Base-by-base conservation (phyloP, 495 filamentous ascomycete genomes). In the Thermochaetoides thermophila region DNA sequence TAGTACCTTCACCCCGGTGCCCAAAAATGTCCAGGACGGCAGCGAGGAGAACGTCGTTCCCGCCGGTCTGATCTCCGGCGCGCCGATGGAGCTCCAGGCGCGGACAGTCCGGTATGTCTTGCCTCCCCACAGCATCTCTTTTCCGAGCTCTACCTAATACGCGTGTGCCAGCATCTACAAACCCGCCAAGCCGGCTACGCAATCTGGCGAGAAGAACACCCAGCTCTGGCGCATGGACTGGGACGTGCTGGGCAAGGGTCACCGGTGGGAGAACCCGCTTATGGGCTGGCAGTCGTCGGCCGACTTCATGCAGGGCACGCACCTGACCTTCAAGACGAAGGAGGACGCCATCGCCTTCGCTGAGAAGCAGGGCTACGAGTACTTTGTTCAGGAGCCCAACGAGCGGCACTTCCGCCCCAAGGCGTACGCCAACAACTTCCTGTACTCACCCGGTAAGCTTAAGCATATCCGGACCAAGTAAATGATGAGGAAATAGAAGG, bases 201-300 rank as follows among this genome's bases (percentile, higher is more conserved):
- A 99, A 53, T 95, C 86, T 18, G 87, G 87, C 48, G 71, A 69
- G 39, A 84, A 78, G 74, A 76, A 81, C 42, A 57, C 66, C 34
- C 74, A 80, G 45, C 73, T 82, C 43, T 99, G 89, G 89, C 80
- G 81, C 25, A 94, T 99, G 85, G 89, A 99, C 54, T 99, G 89
- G 89, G 89, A 99, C 59, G 69, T 87, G 27, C 60, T 94, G 19
- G 63, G 66, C 42, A 91, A 81, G 60, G 71, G 72, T 28, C 81
- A 96, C 56, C 74, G 89, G 48, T 96, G 89, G 89, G 89, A 99
- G 68, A 99, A 99, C 61, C 80, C 75, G 24, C 62, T 96, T 47
- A 99, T 96, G 73, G 89, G 89, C 18, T 99, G 91, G 91, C 85
- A 95, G 52, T 94, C 87, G 5, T 91, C 84, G 29, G 89, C 71